Conservation (phyloP, 2,329 filamentous ascomycete species). For the Stachybotrys chlorohalonatus region DNA sequence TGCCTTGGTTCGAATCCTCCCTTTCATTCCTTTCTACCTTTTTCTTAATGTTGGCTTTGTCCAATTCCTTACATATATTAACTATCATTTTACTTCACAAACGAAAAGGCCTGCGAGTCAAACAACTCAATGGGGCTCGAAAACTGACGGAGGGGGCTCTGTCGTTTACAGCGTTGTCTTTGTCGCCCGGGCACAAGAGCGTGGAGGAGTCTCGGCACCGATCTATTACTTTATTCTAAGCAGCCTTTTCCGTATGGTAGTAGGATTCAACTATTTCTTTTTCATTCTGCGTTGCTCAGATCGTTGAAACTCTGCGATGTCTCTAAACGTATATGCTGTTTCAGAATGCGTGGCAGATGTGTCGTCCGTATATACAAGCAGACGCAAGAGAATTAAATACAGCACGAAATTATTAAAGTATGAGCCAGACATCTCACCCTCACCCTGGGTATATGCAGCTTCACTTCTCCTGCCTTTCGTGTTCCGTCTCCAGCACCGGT, state of each 20-base stretch:
- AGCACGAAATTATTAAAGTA: neutral
- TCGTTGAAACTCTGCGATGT: too few species aligned
- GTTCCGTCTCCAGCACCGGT: slow-evolving; percentile 4
- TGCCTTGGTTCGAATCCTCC: too few species aligned
- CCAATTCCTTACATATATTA: too few species aligned
- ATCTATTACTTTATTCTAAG: neutral
- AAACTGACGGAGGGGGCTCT: too few species aligned
- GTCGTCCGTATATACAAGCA: neutral
- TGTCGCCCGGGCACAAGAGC: neutral
- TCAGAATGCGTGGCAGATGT: neutral
- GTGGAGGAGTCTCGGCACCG: neutral
- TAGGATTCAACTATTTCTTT: neutral
- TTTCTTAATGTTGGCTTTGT: too few species aligned
- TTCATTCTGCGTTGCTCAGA: neutral
- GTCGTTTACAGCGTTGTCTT: too few species aligned
- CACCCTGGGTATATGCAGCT: neutral
- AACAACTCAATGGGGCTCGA: too few species aligned
- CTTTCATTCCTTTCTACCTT: too few species aligned
- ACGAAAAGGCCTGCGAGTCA: too few species aligned
- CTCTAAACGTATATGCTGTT: neutral
- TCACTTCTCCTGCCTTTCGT: neutral
- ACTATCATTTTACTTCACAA: too few species aligned
- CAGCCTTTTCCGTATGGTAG: neutral
- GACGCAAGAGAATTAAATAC: neutral
- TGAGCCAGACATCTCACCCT: neutral